Conservation (phyloP, 306 rosid genomes). For the Nissolia schottii region DNA sequence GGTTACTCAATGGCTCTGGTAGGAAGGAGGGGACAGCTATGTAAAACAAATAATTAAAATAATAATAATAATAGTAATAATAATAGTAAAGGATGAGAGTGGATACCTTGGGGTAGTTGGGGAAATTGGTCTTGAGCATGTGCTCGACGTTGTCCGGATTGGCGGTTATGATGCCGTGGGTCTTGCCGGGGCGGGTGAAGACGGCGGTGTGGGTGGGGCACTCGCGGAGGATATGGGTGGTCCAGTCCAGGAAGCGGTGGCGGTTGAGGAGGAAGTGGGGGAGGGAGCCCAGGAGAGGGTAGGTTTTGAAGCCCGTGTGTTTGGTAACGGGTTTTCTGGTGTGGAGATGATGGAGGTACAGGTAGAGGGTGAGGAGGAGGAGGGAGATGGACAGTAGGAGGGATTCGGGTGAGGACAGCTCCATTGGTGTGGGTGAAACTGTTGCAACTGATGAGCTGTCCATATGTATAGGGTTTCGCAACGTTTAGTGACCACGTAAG, state of each 20-base stretch:
- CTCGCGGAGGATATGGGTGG: constrained; percentile 37
- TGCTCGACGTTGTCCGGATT: constrained; percentile 57
- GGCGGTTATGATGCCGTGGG: constrained; percentile 47
- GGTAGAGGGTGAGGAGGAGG: background rate
- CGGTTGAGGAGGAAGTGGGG: constrained; percentile 53
- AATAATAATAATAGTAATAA: too few relatives aligned
- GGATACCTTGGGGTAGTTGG: constrained; percentile 76
- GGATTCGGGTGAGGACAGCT: background rate
- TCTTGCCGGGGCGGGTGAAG: constrained; percentile 32
- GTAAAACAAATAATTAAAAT: too few relatives aligned
- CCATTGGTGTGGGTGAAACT: constrained; percentile 7
- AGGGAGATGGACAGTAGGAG: constrained; percentile 3
- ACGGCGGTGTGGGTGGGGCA: constrained; percentile 49
- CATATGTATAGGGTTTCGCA: background rate
- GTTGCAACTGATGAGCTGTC: too few relatives aligned
- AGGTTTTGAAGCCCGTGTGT: constrained; percentile 44
- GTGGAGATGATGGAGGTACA: constrained; percentile 21
- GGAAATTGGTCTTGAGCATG: constrained; percentile 61
- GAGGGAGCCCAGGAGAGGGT: constrained; percentile 46
- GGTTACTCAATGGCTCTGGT: too few relatives aligned
- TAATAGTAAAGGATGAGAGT: too few relatives aligned
- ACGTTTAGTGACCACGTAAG: background rate
- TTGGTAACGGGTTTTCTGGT: background rate
- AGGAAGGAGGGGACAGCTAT: too few relatives aligned
- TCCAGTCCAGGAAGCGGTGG: constrained; percentile 61